phyloP scores from a whole-genome alignment of 352 stramenopile species.

The Hyaloperonospora arabidopsidis region DNA sequence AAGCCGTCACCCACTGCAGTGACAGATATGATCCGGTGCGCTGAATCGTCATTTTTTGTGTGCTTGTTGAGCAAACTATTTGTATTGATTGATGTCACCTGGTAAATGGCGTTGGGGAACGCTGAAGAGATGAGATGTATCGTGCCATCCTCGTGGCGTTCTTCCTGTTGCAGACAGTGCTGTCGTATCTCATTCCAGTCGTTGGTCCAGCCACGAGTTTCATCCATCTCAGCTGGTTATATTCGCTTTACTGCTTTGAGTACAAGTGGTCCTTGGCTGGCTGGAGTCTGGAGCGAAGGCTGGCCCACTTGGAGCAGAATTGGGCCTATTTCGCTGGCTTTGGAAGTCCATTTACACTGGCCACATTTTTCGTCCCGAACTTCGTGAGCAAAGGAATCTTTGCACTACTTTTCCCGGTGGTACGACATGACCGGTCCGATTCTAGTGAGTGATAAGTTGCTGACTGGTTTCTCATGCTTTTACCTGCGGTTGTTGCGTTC shows the following conservation, averaged over 20 bases:
- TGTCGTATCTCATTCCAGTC: conserved; percentile 75
- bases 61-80: neutral
- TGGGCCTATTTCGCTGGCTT: conserved; percentile 86
- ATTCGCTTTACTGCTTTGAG: conserved; percentile 87
- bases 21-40: conserved; percentile 81
- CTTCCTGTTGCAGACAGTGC: conserved; percentile 78
- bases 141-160: conserved; percentile 80
- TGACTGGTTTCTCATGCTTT: neutral
- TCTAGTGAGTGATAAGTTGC: neutral
- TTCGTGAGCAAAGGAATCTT: conserved; percentile 89
- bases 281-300: conserved; percentile 75
- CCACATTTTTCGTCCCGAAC: conserved; percentile 85
- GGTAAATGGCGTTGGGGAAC: neutral
- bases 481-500: conserved; percentile 1
- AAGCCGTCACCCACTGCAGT: conserved; percentile 70
- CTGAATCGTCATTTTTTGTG: neutral
- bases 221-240: conserved; percentile 81
- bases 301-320: conserved; percentile 76
- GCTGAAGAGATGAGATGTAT: conserved; percentile 68
- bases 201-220: conserved; percentile 72
- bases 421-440: conserved; percentile 17
- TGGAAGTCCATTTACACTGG: conserved; percentile 78
- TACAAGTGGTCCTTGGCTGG: conserved; percentile 86
- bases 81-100: conserved; percentile 2
- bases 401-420: conserved; percentile 77